Evolutionary conservation across 805 yeast genomes (phyloP).

Genomic region (Phaffomyces antillensis): DNA sequence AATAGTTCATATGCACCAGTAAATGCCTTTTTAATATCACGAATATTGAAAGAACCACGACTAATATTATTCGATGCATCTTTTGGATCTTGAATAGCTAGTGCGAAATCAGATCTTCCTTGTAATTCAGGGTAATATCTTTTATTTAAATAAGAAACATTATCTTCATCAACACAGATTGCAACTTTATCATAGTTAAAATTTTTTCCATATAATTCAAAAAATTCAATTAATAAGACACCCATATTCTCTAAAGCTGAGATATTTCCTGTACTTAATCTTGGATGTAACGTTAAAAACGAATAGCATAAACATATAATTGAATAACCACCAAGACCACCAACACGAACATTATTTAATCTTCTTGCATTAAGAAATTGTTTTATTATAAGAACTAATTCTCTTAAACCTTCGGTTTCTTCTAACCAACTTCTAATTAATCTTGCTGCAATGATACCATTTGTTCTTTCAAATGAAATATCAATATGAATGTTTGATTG

Average conservation of each 20-base stretch:
- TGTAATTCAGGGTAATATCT: slow-evolving; percentile 42
- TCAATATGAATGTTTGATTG: slow-evolving; percentile 69
- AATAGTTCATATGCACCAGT: slow-evolving; percentile 80
- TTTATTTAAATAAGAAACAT: slow-evolving; percentile 55
- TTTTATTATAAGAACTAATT: slow-evolving; percentile 73
- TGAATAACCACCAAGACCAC: slow-evolving; percentile 93
- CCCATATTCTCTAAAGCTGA: slow-evolving; percentile 74
- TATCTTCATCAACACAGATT: slow-evolving; percentile 50
- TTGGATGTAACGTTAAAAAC: slow-evolving; percentile 73
- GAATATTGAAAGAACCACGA: slow-evolving; percentile 73
- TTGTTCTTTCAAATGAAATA: slow-evolving; percentile 78
- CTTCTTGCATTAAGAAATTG: slow-evolving; percentile 75
- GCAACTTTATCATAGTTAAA: slow-evolving; percentile 81
- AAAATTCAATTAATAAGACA: slow-evolving; percentile 79
- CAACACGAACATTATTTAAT: slow-evolving; percentile 81
- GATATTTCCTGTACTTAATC: slow-evolving; percentile 59
- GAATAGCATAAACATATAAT: slow-evolving; percentile 83
- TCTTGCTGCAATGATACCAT: slow-evolving; percentile 78
- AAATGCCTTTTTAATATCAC: slow-evolving; percentile 78
- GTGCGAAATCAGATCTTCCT: slow-evolving; percentile 47
- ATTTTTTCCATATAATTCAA: slow-evolving; percentile 84
- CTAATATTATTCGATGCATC: slow-evolving; percentile 80
- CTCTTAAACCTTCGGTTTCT: slow-evolving; percentile 72
- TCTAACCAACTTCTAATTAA: slow-evolving; percentile 69
- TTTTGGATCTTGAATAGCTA: slow-evolving; percentile 85